Evolutionary conservation across 495 filamentous ascomycete species (phyloP).

Genomic region (Penicillium daleae): DNA sequence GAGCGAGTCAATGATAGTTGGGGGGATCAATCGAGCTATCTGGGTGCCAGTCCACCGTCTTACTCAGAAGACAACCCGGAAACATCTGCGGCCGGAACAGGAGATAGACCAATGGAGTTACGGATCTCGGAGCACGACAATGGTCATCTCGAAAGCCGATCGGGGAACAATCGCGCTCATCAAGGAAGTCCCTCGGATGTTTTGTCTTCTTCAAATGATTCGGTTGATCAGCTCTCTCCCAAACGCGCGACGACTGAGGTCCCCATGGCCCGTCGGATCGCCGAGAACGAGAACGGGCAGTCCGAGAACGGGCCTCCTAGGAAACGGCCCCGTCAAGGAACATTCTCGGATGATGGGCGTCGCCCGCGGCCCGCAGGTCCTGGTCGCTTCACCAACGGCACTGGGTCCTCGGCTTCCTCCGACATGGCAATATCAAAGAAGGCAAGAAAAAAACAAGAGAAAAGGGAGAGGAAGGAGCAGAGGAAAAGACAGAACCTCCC

Average conservation of each 20-base stretch:
- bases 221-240: neutral
- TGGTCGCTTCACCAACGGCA: neutral
- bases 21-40: neutral
- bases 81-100: too few relatives aligned
- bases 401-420: neutral
- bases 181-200: neutral
- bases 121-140: neutral
- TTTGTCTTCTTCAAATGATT: too few relatives aligned
- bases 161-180: neutral
- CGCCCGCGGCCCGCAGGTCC: neutral
- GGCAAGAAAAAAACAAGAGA: neutral
- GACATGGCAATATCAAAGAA: neutral
- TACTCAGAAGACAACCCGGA: neutral
- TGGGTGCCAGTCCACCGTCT: neutral
- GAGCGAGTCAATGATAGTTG: neutral
- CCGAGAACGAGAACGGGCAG: neutral
- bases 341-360: neutral
- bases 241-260: neutral
- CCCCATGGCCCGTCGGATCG: neutral
- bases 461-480: neutral
- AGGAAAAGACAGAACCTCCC: neutral
- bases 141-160: neutral
- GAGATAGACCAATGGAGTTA: neutral
- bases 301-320: neutral
- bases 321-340: constrained; percentile 2